phyloP scores from a whole-genome alignment of 2,329 filamentous ascomycete species.

The Ceratocystis diversiconidia region DNA sequence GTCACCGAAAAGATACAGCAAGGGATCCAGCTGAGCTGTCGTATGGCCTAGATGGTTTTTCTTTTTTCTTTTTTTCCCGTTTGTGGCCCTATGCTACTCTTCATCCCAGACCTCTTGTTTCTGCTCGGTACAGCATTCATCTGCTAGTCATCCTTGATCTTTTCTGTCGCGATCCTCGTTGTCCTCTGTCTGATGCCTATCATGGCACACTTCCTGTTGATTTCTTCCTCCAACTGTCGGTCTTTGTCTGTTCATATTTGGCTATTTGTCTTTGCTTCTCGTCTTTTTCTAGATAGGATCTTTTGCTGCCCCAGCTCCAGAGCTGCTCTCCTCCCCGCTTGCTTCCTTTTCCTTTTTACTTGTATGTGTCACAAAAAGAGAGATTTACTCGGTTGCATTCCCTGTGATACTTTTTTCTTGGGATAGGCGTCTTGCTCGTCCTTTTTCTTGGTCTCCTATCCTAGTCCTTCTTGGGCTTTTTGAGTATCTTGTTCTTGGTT shows the following conservation, averaged over 20 bases:
- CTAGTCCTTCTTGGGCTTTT: too few relatives aligned
- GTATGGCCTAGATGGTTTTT: not conserved
- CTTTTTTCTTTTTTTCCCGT: not conserved
- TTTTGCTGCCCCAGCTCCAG: not conserved
- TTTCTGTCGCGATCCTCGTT: not conserved
- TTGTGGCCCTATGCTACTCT: not conserved
- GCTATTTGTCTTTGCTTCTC: not conserved
- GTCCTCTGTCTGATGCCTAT: not conserved
- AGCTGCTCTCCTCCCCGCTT: not conserved
- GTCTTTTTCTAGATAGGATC: not conserved
- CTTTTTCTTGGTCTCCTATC: too few relatives aligned
- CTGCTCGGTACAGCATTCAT: not conserved
- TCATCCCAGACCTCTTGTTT: not conserved
- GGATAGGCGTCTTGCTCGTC: too few relatives aligned
- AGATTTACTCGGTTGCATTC: too few relatives aligned
- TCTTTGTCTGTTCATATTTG: not conserved
- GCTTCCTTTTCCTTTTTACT: not conserved
- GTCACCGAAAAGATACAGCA: constrained; percentile 2
- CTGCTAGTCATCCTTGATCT: not conserved
- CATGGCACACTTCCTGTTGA: not conserved
- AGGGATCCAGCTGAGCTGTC: not conserved
- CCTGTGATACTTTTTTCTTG: too few relatives aligned
- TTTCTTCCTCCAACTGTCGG: not conserved
- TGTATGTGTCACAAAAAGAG: too few relatives aligned
- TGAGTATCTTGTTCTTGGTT: too few relatives aligned